Conservation (phyloP, 2,329 filamentous ascomycete species). For the Aspergillus oerlinghausenensis region DNA sequence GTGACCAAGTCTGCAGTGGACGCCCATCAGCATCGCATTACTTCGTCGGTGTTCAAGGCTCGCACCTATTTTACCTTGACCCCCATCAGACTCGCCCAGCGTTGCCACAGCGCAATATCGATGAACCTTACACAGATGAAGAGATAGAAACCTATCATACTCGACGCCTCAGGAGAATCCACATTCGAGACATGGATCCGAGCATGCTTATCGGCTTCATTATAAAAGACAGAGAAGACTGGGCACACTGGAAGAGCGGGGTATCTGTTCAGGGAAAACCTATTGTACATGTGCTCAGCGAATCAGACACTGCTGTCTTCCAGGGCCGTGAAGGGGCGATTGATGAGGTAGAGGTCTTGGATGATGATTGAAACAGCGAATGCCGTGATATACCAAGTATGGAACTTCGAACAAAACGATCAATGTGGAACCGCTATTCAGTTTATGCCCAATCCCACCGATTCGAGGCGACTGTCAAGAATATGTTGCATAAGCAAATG, state of each 20-base stretch:
- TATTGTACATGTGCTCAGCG: slow-evolving; percentile 75
- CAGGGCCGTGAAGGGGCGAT: slow-evolving; percentile 68
- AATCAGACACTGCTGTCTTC: slow-evolving; percentile 52
- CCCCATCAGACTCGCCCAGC: slow-evolving; percentile 80
- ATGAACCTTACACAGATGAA: slow-evolving; percentile 57
- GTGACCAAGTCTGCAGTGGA: slow-evolving; percentile 54
- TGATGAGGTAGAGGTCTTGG: slow-evolving; percentile 85
- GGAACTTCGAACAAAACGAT: not conserved
- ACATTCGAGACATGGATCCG: slow-evolving; percentile 91
- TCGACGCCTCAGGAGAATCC: slow-evolving; percentile 71
- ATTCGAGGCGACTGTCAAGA: not conserved
- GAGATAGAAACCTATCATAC: slow-evolving; percentile 86
- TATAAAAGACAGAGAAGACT: slow-evolving; percentile 76
- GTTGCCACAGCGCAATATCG: slow-evolving; percentile 55
- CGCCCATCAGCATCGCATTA: slow-evolving; percentile 86
- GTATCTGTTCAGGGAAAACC: slow-evolving; percentile 74
- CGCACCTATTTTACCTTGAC: slow-evolving; percentile 88
- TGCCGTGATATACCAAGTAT: not conserved
- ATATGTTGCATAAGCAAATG: slow-evolving; percentile 13
- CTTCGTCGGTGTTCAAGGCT: slow-evolving; percentile 68
- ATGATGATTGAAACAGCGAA: slow-evolving; percentile 52
- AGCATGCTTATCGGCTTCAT: slow-evolving; percentile 96
- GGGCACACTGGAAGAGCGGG: slow-evolving; percentile 73
- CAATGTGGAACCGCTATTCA: not conserved
- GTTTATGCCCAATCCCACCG: not conserved